Conservation (phyloP, 23 red algal species). For the Pyropia haitanensis region DNA sequence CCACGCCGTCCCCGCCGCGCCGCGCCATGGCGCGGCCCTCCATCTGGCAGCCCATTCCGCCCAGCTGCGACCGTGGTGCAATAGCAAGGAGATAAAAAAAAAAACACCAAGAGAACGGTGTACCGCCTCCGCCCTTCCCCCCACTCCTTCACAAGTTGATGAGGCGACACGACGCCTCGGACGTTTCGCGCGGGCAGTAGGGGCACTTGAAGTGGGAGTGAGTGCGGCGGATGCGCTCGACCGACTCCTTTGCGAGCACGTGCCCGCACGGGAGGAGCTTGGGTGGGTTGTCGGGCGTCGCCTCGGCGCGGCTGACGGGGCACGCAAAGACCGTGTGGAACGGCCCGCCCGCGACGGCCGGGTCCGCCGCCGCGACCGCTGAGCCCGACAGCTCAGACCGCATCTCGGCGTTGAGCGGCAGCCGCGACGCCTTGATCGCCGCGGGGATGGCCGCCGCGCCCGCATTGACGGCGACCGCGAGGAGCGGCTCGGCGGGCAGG, state of each 20-base stretch:
- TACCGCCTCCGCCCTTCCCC: too few relatives aligned
- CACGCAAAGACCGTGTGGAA: constrained; percentile 45
- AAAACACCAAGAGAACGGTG: too few relatives aligned
- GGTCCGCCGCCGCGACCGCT: background rate
- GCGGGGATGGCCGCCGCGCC: background rate
- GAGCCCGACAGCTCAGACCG: background rate
- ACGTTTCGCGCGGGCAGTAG: constrained; percentile 39
- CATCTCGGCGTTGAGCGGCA: background rate
- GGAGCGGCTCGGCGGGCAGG: background rate
- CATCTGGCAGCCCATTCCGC: too few relatives aligned
- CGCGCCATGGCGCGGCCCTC: too few relatives aligned
- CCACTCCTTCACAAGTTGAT: constrained; percentile 17
- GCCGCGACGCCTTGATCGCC: background rate
- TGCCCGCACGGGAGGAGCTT: constrained; percentile 36
- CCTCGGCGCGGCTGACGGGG: constrained; percentile 29
- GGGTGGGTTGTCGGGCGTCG: constrained; percentile 17
- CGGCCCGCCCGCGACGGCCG: background rate
- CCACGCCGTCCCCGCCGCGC: too few relatives aligned
- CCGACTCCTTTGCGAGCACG: constrained; percentile 20
- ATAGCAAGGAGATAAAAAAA: too few relatives aligned
- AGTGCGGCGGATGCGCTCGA: constrained; percentile 19
- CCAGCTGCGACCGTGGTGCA: too few relatives aligned
- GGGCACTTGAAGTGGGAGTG: constrained; percentile 46
- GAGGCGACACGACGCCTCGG: constrained; percentile 2
- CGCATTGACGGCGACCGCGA: background rate